Percentiles rank a stretch among this genome's conserved stretches.
Evolutionary conservation across 306 rosid species (phyloP).

Genomic region (Dicorynia guianensis): DNA sequence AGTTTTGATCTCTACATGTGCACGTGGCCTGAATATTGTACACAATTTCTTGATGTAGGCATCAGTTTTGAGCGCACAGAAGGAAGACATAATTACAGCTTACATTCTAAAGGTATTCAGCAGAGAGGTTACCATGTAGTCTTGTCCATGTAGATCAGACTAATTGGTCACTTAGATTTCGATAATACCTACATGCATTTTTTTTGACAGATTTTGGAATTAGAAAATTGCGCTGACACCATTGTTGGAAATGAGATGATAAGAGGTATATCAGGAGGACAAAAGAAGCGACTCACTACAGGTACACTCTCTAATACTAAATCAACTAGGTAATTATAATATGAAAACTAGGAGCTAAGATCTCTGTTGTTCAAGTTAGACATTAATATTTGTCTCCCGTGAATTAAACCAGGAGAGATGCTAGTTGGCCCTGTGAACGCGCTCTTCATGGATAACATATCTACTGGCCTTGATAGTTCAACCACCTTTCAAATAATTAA

Average conservation of each 20-base stretch:
- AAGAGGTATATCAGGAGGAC: slow-evolving; percentile 42
- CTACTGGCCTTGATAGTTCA: slow-evolving; percentile 33
- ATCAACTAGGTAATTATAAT: background rate
- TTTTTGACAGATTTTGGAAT: slow-evolving; percentile 39
- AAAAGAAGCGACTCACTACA: slow-evolving; percentile 40
- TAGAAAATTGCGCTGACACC: slow-evolving; percentile 45
- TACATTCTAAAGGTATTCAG: slow-evolving; percentile 32
- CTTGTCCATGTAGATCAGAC: background rate
- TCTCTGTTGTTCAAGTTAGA: background rate
- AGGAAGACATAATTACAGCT: slow-evolving; percentile 36
- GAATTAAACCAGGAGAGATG: slow-evolving; percentile 36
- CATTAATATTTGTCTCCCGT: background rate
- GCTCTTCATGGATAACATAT: slow-evolving; percentile 40
- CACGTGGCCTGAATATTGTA: background rate
- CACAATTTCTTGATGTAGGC: background rate
- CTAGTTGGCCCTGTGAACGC: slow-evolving; percentile 44
- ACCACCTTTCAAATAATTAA: slow-evolving; percentile 32
- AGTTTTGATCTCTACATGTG: background rate
- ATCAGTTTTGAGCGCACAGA: slow-evolving; percentile 14
- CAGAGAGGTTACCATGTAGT: background rate
- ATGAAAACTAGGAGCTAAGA: background rate
- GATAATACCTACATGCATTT: background rate
- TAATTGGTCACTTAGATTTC: background rate
- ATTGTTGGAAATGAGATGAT: slow-evolving; percentile 36
- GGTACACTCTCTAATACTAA: slow-evolving; percentile 4